phyloP scores from a whole-genome alignment of 768 basidiomycete species.

The Sporobolomyces pararoseus region DNA sequence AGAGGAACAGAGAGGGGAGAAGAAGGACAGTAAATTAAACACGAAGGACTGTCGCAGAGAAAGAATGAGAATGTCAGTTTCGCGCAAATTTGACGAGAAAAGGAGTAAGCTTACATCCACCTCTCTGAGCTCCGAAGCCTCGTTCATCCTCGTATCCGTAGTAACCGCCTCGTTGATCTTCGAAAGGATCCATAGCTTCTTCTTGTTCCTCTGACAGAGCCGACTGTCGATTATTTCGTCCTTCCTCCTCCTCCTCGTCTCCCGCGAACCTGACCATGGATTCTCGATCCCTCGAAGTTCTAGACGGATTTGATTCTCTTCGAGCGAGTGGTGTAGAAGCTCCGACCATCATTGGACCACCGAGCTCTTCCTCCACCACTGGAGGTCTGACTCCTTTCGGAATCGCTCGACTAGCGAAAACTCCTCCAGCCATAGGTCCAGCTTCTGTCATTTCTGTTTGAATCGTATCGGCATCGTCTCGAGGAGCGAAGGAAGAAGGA shows the following conservation, averaged over 20 bases:
- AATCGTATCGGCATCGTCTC: not conserved
- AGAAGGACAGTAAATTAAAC: not conserved
- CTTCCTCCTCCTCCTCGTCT: not conserved
- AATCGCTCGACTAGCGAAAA: conserved; percentile 17
- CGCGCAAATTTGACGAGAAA: not conserved
- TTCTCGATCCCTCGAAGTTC: conserved; percentile 15
- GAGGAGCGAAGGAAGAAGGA: conserved; percentile 10
- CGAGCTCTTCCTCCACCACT: conserved; percentile 8
- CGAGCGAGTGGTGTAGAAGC: not conserved
- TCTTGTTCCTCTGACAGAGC: conserved; percentile 1
- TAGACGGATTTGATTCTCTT: conserved; percentile 9
- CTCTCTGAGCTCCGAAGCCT: conserved; percentile 3
- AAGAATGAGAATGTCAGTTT: not conserved
- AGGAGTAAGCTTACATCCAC: not conserved
- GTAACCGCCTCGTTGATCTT: conserved; percentile 26
- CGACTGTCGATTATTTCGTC: not conserved
- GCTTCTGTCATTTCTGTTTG: not conserved
- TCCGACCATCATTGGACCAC: conserved; percentile 20
- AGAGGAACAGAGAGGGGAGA: not conserved
- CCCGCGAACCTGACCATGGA: not conserved
- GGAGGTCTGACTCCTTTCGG: conserved; percentile 1
- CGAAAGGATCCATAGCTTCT: conserved; percentile 22
- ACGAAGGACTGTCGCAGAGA: not conserved
- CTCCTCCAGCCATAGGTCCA: conserved; percentile 15
- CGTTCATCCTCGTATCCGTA: conserved; percentile 23